These are phyloP conservation scores for Hyphopichia khmerensis DNA, from an alignment of 1,139 yeast genomes.

Conservation along the genomic window DNA sequence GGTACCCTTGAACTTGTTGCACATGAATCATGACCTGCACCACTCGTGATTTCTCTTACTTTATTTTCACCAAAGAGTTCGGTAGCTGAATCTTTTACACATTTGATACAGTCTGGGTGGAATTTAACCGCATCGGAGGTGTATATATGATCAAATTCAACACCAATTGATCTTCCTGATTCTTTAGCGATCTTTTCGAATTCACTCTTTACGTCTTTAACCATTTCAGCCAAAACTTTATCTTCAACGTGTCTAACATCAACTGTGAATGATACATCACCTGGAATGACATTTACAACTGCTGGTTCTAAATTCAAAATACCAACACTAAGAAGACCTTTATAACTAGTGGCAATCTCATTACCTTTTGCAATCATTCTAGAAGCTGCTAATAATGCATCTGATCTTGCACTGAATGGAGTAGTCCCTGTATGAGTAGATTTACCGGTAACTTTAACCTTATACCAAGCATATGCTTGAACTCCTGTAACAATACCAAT, in stretches of 20 bases:
- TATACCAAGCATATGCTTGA: conserved; percentile 66
- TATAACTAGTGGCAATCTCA: conserved; percentile 51
- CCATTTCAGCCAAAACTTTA: conserved; percentile 36
- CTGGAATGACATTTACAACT: conserved; percentile 68
- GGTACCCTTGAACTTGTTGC: conserved; percentile 56
- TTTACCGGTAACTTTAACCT: conserved; percentile 53
- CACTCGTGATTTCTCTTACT: conserved; percentile 52
- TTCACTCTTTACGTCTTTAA: conserved; percentile 35
- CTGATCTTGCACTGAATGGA: conserved; percentile 61
- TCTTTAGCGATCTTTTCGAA: conserved; percentile 32
- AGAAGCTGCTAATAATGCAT: conserved; percentile 60
- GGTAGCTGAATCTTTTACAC: conserved; percentile 52
- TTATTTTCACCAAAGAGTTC: conserved; percentile 46
- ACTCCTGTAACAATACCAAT: conserved; percentile 69
- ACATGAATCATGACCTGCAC: conserved; percentile 77
- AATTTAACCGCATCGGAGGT: conserved; percentile 59
- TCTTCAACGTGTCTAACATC: conserved; percentile 60
- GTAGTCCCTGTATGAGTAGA: conserved; percentile 78
- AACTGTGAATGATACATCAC: conserved; percentile 52
- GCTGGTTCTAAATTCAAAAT: conserved; percentile 55
- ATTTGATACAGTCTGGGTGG: conserved; percentile 45
- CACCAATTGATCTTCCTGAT: conserved; percentile 15
- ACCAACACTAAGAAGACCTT: conserved; percentile 62
- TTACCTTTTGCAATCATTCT: conserved; percentile 55
- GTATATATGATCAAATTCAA: conserved; percentile 40